Evolutionary conservation across 768 basidiomycete genomes (phyloP).

Genomic region (Kwoniella shandongensis): DNA sequence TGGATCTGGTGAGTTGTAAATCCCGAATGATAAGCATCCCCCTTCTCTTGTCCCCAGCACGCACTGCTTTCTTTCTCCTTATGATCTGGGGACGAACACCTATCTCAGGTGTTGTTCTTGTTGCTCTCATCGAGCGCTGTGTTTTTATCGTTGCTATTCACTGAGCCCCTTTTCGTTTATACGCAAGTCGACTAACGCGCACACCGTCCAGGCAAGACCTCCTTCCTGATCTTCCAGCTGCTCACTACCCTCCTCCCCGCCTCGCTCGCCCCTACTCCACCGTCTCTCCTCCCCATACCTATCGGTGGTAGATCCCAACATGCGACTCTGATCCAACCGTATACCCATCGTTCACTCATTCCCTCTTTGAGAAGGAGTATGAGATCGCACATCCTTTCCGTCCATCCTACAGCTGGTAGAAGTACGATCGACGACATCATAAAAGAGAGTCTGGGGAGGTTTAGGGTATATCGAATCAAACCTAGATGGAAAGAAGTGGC

Average conservation of each 20-base stretch:
- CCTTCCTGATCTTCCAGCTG: slow-evolving; percentile 38
- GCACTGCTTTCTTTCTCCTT: too few relatives aligned
- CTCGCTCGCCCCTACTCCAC: slow-evolving; percentile 12
- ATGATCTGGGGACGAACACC: too few relatives aligned
- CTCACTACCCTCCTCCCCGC: slow-evolving; percentile 37
- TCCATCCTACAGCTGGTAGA: background rate
- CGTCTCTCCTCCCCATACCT: slow-evolving; percentile 14
- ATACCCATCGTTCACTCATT: slow-evolving; percentile 23
- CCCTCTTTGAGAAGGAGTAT: slow-evolving; percentile 12
- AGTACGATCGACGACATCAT: slow-evolving; percentile 11
- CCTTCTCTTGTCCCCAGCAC: too few relatives aligned
- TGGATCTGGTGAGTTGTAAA: slow-evolving; percentile 35
- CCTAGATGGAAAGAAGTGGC: slow-evolving; percentile 30
- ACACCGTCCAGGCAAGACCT: slow-evolving; percentile 36
- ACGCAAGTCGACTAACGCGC: too few relatives aligned
- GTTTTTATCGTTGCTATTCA: too few relatives aligned
- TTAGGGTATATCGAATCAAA: slow-evolving; percentile 29
- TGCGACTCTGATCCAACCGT: slow-evolving; percentile 25
- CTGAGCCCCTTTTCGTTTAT: too few relatives aligned
- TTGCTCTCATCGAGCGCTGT: too few relatives aligned
- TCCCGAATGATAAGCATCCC: background rate
- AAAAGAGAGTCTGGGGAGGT: slow-evolving; percentile 17
- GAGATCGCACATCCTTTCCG: slow-evolving; percentile 21
- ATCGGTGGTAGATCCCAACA: slow-evolving; percentile 27
- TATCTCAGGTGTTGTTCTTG: too few relatives aligned